phyloP scores from a whole-genome alignment of 208 protist species.

The Crithidia sp. region DNA sequence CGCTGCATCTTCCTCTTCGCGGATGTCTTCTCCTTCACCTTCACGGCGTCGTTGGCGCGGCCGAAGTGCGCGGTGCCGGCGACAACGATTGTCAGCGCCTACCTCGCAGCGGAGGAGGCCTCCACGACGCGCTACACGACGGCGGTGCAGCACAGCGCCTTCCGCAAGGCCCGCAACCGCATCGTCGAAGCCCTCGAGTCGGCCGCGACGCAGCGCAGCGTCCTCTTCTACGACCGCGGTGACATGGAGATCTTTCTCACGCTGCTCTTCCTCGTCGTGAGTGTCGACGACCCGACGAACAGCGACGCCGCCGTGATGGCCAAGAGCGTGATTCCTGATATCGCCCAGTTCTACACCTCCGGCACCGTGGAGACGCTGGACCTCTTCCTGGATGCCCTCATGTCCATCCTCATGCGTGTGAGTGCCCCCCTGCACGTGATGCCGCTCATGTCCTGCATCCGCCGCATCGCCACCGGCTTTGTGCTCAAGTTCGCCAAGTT shows the following conservation, averaged over 20 bases:
- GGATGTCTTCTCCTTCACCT: constrained; percentile 87
- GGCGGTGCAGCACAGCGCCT: constrained; percentile 56
- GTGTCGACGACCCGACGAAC: constrained; percentile 83
- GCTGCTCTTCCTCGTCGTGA: constrained; percentile 86
- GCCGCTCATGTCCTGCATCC: constrained; percentile 80
- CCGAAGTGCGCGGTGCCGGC: constrained; percentile 56
- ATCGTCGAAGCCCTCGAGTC: constrained; percentile 84
- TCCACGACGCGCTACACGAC: constrained; percentile 73
- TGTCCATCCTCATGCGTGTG: constrained; percentile 82
- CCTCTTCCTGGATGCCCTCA: constrained; percentile 84
- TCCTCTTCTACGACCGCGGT: constrained; percentile 83
- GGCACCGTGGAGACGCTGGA: constrained; percentile 85
- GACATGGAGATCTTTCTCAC: constrained; percentile 85
- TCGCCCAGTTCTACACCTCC: constrained; percentile 72
- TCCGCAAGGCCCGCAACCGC: constrained; percentile 82
- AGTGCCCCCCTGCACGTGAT: constrained; percentile 81
- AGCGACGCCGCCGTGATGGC: constrained; percentile 66
- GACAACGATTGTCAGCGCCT: constrained; percentile 58
- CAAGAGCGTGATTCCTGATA: constrained; percentile 64
- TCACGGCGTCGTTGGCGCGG: constrained; percentile 46
- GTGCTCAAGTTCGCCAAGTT: constrained; percentile 76
- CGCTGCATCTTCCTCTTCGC: constrained; percentile 87
- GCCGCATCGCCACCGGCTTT: constrained; percentile 78
- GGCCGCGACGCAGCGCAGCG: constrained; percentile 56
- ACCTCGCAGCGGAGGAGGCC: constrained; percentile 71